Conservation (phyloP, 108 stramenopile genomes). For the Mediolabrus comicus region DNA sequence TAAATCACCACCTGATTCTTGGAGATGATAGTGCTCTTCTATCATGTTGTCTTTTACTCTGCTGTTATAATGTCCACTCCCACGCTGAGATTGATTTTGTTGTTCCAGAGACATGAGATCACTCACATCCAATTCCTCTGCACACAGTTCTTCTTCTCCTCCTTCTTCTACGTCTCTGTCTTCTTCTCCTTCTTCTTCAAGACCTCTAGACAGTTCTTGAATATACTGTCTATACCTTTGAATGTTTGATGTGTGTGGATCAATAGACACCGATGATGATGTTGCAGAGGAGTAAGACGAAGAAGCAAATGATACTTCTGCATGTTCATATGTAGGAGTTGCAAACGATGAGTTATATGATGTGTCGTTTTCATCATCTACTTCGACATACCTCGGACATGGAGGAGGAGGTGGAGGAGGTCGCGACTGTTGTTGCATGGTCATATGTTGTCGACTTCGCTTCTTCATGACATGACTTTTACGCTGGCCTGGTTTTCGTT, state of each 20-base stretch:
- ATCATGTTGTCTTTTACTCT: background rate
- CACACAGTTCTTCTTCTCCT: too few species aligned
- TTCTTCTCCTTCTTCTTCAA: background rate
- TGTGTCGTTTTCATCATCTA: background rate
- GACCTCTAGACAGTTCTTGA: background rate
- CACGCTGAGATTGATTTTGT: background rate
- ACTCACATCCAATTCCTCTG: too few species aligned
- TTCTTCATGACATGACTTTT: background rate
- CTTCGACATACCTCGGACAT: background rate
- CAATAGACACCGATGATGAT: background rate
- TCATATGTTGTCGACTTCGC: background rate
- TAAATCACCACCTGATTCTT: background rate
- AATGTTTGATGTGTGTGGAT: background rate
- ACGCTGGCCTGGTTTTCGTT: background rate
- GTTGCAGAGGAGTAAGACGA: background rate
- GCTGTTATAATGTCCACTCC: background rate
- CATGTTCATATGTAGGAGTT: too few species aligned
- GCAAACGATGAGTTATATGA: background rate
- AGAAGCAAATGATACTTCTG: too few species aligned
- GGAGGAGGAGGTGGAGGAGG: background rate
- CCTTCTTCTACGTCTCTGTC: background rate
- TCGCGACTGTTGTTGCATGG: background rate
- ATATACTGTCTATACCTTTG: background rate
- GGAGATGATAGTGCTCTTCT: background rate
- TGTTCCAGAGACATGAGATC: background rate